phyloP scores from a whole-genome alignment of 495 filamentous ascomycete genomes.

The Aspergillus sclerotioniger region DNA sequence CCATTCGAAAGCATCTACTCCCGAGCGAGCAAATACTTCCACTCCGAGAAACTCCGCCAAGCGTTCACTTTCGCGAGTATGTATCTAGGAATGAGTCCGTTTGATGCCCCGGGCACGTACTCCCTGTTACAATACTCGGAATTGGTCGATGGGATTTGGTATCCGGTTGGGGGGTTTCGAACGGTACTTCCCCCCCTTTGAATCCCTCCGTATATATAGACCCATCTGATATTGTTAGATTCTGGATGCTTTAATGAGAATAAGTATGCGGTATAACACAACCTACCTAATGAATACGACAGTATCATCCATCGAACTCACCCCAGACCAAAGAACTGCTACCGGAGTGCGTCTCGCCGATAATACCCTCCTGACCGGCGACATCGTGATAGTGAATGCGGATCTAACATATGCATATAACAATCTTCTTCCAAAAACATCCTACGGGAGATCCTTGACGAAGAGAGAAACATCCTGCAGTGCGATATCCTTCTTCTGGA shows the following conservation, averaged over 20 bases:
- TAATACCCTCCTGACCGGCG: constrained; percentile 53
- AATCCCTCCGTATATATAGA: no score
- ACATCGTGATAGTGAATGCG: constrained; percentile 64
- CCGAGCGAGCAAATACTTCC: constrained; percentile 42
- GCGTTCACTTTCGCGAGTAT: constrained; percentile 73
- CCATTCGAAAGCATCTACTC: background rate
- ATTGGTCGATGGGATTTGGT: constrained; percentile 71
- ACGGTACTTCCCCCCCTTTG: constrained; percentile 6
- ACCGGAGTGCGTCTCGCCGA: constrained; percentile 53
- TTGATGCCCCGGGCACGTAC: constrained; percentile 70
- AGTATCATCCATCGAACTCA: constrained; percentile 48
- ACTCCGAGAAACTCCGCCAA: constrained; percentile 60
- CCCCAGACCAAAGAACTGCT: constrained; percentile 39
- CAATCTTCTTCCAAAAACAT: constrained; percentile 53
- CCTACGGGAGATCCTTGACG: constrained; percentile 46
- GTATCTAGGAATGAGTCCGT: constrained; percentile 77
- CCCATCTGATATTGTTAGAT: constrained; percentile 31
- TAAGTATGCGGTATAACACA: constrained; percentile 57
- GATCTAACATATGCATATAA: constrained; percentile 71
- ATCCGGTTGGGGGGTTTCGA: constrained; percentile 67
- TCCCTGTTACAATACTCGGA: constrained; percentile 71
- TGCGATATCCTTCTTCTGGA: constrained; percentile 75
- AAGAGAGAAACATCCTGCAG: constrained; percentile 57
- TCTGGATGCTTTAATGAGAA: constrained; percentile 51
- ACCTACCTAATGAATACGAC: constrained; percentile 54